Evolutionary conservation across 306 rosid species (phyloP).

Genomic region (Sesbania bispinosa): DNA sequence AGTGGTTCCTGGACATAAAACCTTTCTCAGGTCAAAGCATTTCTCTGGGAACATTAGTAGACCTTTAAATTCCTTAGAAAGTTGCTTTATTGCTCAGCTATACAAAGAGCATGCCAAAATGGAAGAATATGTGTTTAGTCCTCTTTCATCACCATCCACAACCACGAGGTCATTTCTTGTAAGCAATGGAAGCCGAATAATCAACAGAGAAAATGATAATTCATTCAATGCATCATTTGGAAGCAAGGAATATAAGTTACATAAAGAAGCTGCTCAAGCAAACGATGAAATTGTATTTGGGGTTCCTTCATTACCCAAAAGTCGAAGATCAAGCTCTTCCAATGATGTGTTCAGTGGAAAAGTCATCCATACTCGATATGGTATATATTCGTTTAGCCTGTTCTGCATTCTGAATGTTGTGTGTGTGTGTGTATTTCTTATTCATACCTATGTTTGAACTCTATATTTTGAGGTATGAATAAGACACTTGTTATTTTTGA

Average conservation of each 20-base stretch:
- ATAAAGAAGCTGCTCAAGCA: conserved; percentile 28
- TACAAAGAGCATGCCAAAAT: conserved; percentile 54
- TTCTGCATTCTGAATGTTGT: background rate
- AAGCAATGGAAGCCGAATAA: conserved; percentile 60
- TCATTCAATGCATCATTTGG: conserved; percentile 29
- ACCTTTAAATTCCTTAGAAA: conserved; percentile 67
- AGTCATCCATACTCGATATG: conserved; percentile 33
- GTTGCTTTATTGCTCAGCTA: conserved; percentile 79
- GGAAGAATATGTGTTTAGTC: conserved; percentile 48
- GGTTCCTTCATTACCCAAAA: conserved; percentile 42
- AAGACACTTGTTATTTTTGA: conserved; percentile 1
- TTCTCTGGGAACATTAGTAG: conserved; percentile 28
- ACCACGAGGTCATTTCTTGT: conserved; percentile 52
- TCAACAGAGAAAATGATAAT: conserved; percentile 38
- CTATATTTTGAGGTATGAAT: background rate
- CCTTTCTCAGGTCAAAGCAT: conserved; percentile 41
- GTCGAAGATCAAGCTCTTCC: conserved; percentile 39
- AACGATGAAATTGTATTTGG: conserved; percentile 36
- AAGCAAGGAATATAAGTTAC: conserved; percentile 36
- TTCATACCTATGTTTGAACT: background rate
- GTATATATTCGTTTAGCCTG: conserved; percentile 19
- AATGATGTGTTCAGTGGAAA: conserved; percentile 26
- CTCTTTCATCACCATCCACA: conserved; percentile 37
- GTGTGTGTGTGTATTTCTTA: background rate
- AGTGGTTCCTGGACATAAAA: conserved; percentile 45